Evolutionary conservation across 2,329 filamentous ascomycete genomes (phyloP), one percentile per base, ranked within the genome.

Genomic region (Trichoderma oligosporum): DNA sequence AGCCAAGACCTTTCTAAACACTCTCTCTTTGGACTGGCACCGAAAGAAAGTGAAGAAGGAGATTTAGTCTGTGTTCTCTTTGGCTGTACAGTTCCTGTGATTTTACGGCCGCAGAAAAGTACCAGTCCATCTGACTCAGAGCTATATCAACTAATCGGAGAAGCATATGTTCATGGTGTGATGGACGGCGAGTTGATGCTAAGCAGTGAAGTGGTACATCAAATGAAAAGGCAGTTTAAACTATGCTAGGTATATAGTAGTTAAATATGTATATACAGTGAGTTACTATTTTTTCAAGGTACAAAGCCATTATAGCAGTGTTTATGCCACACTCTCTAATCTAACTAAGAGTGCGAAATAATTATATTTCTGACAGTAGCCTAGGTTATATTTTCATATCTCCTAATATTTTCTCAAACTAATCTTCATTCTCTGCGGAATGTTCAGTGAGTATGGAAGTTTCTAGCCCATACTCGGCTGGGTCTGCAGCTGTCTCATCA

Each of bases 131-230:
- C n/a, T n/a, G 33, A 31, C 27, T 36, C 54, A 14, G 58, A 47
- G 4, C 12, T 33, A 11, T 62, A 57, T 29, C 44, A 47, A 8
- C 36, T 59, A 7, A 16, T 62, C 3, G 59, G 60, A 9, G 60
- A 61, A 22, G 41, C 48, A 20, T 61, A 62, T 36, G 54, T 62
- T 25, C 61, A 59, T 27, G 59, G 59, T 5, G 25, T 61, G 16
- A 62, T 62, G 61, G 56, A 61, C 7, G 56, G 61, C 2, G 59
- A 62, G 33, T 25, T 47, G 27, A 52, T 60, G 59, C 22, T 49
- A 9, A 49, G 46, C n/a, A 16, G 18, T 7, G 31, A 49, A 22
- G 18, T 49, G 4, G 29, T 49, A 12, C 5, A 49, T 20, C 14
- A 14, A 22, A 35, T 36, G 29, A 49, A 7, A 25, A 24, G 4